Evolutionary conservation across 1,139 yeast species (phyloP).

Genomic region (Saccharomyces hybrid): DNA sequence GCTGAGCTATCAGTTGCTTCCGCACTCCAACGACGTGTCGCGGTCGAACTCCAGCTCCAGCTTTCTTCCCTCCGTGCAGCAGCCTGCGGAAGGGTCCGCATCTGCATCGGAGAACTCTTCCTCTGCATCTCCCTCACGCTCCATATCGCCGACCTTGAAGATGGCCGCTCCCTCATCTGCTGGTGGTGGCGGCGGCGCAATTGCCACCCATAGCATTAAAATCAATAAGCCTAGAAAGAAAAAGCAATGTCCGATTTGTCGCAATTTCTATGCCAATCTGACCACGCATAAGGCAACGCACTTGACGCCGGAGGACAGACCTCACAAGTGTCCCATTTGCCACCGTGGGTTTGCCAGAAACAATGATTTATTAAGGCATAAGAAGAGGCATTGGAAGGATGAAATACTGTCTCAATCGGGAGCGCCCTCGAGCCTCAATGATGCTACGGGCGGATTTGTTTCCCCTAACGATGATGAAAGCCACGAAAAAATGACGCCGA

Average conservation of each 20-base stretch:
- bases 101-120: neutral
- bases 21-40: neutral
- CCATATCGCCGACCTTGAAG: neutral
- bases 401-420: constrained; percentile 34
- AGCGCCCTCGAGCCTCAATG: constrained; percentile 6
- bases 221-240: constrained; percentile 52
- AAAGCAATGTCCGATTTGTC: constrained; percentile 80
- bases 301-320: constrained; percentile 62
- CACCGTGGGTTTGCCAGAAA: constrained; percentile 85
- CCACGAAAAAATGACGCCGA: constrained; percentile 2
- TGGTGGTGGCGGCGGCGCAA: no score
- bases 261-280: constrained; percentile 64
- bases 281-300: constrained; percentile 86
- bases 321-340: constrained; percentile 72
- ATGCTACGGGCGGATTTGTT: constrained; percentile 4
- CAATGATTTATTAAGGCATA: constrained; percentile 77
- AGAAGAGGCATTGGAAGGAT: constrained; percentile 75
- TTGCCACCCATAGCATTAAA: neutral
- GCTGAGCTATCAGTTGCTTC: neutral
- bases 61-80: neutral
- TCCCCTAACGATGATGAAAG: neutral
- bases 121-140: neutral
- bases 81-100: no score
- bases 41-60: neutral
- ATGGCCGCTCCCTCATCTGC: neutral